Base-by-base conservation (phyloP, 2,329 filamentous ascomycete species). In the Sclerotinia trifoliorum region DNA sequence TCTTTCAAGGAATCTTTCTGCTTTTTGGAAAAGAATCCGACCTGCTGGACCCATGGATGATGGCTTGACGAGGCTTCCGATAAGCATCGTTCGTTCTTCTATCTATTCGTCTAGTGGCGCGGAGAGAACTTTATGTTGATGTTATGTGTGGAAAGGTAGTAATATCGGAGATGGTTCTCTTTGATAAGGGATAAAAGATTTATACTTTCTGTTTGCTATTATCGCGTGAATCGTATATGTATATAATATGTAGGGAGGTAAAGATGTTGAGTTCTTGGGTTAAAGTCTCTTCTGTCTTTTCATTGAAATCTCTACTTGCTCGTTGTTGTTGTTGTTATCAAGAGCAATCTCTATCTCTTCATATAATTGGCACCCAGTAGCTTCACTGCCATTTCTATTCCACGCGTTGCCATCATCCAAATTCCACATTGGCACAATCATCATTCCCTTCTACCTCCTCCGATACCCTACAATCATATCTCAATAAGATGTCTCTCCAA, bases 121-220 rank as follows among this genome's bases (percentile, higher is more conserved):
- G 52, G 11, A 26, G 21, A 19, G 17, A 15, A 11, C 21, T 55
- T 35, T 24, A 15, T 51, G 48, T 26, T 26, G 21, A 21, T 56
- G 54, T 19, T 39, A 39, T 21, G 39, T 24, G 54, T 39, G 29
- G 54, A 56, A 56, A 7, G n/a, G 29, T 56, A 24, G 39, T 39
- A 17, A n/a, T 24, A n/a, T 56, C 54, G 32, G 32, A 56, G 24
- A 44, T 29, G 15, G n/a, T 58, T 44, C 21, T 58, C 56, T 61
- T 61, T 48, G 57, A 61, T 61, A 61, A 61, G 57, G 26, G 57
- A 32, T 29, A n/a, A 48, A 11, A 3, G 42, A n/a, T 32, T 29
- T 48, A 7, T 21, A 35, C 19, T 5, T 44, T 21, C 6, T 13
- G 0, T 58, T 19, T n/a, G 15, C 35, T 48, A 8, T 61, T 62